These are phyloP conservation scores for Delonix regia DNA, from an alignment of 306 rosid genomes.

Conservation along the genomic window DNA sequence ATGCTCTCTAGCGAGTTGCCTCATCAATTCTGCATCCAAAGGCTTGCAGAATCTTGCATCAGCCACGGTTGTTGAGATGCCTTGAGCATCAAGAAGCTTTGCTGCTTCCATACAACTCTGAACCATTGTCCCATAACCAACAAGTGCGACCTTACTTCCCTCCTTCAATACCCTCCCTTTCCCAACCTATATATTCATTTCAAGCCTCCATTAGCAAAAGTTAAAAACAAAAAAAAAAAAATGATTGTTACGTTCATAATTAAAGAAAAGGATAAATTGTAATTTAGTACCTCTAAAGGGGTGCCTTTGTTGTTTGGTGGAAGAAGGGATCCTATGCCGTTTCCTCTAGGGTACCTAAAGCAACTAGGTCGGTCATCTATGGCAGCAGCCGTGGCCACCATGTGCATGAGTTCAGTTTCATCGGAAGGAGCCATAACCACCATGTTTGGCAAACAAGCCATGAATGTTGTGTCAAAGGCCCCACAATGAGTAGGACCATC, in stretches of 20 bases:
- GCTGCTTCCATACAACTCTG: constrained; percentile 49
- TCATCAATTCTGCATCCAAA: constrained; percentile 46
- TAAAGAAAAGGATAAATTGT: background rate
- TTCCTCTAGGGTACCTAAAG: constrained; percentile 61
- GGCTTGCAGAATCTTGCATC: constrained; percentile 63
- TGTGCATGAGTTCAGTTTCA: constrained; percentile 56
- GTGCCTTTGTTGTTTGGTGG: constrained; percentile 51
- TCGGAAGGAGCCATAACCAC: constrained; percentile 60
- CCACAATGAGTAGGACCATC: constrained; percentile 67
- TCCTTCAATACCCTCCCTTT: constrained; percentile 54
- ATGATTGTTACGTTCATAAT: background rate
- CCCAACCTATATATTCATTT: constrained; percentile 40
- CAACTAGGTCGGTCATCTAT: constrained; percentile 55
- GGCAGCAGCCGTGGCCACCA: constrained; percentile 62
- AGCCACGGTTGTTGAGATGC: constrained; percentile 44
- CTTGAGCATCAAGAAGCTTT: constrained; percentile 39
- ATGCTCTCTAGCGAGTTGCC: constrained; percentile 48
- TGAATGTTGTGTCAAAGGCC: constrained; percentile 55
- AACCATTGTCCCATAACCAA: constrained; percentile 51
- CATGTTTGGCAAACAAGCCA: constrained; percentile 66
- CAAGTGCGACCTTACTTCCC: constrained; percentile 51
- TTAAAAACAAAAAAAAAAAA: too few relatives aligned
- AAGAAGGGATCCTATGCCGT: constrained; percentile 50
- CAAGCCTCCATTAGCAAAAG: background rate
- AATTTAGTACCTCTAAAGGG: constrained; percentile 45